A percentile compares a stretch with the other conserved stretches of the same genome.
Conservation (phyloP, 768 basidiomycete genomes). For the Cubamyces sp. region DNA sequence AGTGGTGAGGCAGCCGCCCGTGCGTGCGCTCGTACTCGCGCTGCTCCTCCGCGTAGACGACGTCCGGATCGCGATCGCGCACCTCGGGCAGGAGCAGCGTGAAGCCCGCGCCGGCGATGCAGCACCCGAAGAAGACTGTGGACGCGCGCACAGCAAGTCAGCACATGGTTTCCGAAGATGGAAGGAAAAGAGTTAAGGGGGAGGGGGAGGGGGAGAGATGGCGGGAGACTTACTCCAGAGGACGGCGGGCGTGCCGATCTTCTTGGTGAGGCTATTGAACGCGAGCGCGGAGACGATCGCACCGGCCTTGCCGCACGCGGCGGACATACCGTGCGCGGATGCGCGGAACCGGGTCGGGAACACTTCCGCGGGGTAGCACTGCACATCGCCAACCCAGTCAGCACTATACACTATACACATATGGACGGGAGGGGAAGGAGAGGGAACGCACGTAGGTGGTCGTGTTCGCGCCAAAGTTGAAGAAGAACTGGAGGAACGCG, state of each 20-base stretch:
- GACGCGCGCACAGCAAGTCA: neutral
- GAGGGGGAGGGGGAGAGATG: neutral
- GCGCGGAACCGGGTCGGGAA: constrained; percentile 80
- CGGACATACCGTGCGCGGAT: constrained; percentile 74
- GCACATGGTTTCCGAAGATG: neutral
- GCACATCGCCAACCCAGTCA: neutral
- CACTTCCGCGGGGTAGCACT: constrained; percentile 78
- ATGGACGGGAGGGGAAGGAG: neutral
- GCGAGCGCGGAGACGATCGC: constrained; percentile 78
- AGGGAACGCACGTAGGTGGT: constrained; percentile 32
- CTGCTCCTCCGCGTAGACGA: constrained; percentile 45
- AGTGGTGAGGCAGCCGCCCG: neutral
- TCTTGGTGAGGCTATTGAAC: constrained; percentile 63
- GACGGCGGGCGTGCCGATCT: constrained; percentile 66
- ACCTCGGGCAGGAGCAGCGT: constrained; percentile 57
- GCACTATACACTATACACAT: neutral
- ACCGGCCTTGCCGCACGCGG: constrained; percentile 74
- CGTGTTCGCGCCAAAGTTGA: constrained; percentile 81
- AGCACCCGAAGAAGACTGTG: constrained; percentile 70
- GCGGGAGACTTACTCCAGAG: constrained; percentile 66
- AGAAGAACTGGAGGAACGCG: constrained; percentile 77
- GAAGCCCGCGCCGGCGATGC: constrained; percentile 55
- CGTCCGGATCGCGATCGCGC: constrained; percentile 53
- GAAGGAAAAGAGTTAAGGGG: neutral
- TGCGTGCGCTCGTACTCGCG: constrained; percentile 21